These are phyloP conservation scores for Uronychia setigera DNA, from an alignment of 73 alveolate species.

Conservation along the genomic window DNA sequence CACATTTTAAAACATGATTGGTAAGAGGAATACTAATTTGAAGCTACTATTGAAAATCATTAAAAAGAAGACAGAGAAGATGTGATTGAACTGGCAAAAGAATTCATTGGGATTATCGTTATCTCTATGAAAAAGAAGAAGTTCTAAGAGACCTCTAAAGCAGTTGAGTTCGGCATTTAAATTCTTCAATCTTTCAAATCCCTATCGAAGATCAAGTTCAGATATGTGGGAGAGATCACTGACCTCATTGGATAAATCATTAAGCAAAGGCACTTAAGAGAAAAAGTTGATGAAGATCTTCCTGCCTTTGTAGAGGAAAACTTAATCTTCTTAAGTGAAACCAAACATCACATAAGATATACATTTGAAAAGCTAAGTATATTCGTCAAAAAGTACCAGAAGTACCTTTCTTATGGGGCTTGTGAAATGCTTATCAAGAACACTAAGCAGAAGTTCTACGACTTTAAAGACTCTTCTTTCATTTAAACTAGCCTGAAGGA, in stretches of 20 bases:
- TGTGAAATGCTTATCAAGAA: not conserved
- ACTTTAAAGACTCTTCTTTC: not conserved
- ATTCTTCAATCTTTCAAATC: not conserved
- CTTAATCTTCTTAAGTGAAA: not conserved
- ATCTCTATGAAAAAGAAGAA: not conserved
- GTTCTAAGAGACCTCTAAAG: not conserved
- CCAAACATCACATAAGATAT: not conserved
- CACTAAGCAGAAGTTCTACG: not conserved
- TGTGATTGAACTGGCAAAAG: not conserved
- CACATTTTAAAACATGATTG: not conserved
- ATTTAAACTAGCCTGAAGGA: not conserved
- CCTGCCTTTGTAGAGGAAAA: not conserved
- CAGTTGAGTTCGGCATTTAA: not conserved
- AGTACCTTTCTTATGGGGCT: not conserved
- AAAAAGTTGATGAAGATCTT: not conserved
- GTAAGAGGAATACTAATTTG: not conserved
- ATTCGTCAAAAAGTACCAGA: not conserved
- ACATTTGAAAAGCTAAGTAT: not conserved
- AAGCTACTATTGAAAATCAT: not conserved
- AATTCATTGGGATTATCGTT: not conserved
- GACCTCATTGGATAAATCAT: not conserved
- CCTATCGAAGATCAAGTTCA: not conserved
- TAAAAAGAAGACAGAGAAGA: not conserved
- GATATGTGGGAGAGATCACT: not conserved
- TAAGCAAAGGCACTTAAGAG: not conserved